Conservation (phyloP, 306 rosid genomes). For the Vigna trinervia region DNA sequence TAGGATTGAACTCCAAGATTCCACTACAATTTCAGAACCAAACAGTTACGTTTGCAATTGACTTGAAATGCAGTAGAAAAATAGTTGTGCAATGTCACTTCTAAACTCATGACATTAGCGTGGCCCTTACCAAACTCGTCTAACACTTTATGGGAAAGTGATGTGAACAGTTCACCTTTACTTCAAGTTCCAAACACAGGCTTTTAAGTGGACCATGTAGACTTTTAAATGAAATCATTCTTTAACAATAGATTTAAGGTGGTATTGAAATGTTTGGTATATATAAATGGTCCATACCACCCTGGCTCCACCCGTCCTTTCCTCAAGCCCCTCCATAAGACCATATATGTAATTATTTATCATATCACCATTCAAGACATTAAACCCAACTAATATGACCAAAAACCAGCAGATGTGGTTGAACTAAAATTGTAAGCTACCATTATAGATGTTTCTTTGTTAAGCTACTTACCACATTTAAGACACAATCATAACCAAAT, state of each 20-base stretch:
- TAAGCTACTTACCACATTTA: background rate
- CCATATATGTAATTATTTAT: background rate
- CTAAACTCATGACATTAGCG: background rate
- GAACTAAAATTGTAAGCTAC: conserved; percentile 9
- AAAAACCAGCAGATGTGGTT: background rate
- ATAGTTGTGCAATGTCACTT: background rate
- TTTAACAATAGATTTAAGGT: background rate
- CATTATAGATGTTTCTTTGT: background rate
- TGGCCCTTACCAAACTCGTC: conserved; percentile 4
- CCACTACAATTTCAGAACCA: background rate
- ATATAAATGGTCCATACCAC: background rate
- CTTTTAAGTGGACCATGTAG: background rate
- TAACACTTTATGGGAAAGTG: conserved; percentile 6
- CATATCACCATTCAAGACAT: background rate
- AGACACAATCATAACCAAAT: conserved; percentile 10
- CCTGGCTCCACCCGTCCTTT: background rate
- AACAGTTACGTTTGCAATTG: background rate
- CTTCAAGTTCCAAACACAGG: background rate
- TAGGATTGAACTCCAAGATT: background rate
- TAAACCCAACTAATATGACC: conserved; percentile 3
- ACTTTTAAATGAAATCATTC: background rate
- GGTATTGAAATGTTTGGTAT: background rate
- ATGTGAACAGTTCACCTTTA: background rate
- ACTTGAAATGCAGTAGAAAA: background rate
- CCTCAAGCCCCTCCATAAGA: background rate